Evolutionary conservation across 768 basidiomycete species (phyloP), one percentile per base, ranked within the genome.

Genomic region (Hortiboletus campestris): DNA sequence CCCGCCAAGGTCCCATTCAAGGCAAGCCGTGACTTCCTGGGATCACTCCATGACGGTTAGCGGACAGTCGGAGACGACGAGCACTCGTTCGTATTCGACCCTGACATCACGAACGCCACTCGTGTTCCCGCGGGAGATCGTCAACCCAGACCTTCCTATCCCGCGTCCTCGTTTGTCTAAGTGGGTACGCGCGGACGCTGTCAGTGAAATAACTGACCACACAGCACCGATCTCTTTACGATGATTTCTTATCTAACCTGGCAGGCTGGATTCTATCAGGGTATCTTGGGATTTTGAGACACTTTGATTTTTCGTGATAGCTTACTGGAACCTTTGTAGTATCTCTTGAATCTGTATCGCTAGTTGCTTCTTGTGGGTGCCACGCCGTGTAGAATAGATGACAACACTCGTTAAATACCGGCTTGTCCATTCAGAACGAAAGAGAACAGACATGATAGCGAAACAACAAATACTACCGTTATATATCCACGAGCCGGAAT

Each of bases 91-190:
- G 35, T 56, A 20, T 49, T 62, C 53, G 63, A 53, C 51, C 3
- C 50, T 51, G 54, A 59, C 53, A 14, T 60, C 61, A 16, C 53
- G 32, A 6, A 59, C 63, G 10, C 53, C 58, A 1, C 58, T 58
- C 1, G 57, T 70, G 19, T 82, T 83, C 67, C 78, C 80, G 20
- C 70, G 67, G 46, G 66, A 62, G 45, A 71, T 78, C 35, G 63
- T 67, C 6, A 70, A 87, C 61, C 73, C 80, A 42, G 80, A 88
- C 67, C 62, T 76, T 57, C 84, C 85, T 7, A 81, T 87, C 47
- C 80, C 83, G 10, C 74, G 78, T 55, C 79, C 82, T 29, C 70
- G 70, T 39, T 66, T 74, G 38, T 81, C 80, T 6, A 70, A 82
- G 60, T 84, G 84, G 83, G 69, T 84, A 32, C 73, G 74, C 17